Evolutionary conservation across 2,329 filamentous ascomycete species (phyloP), one percentile per base, ranked within the genome.

Genomic region (Colletotrichum theobromicola): DNA sequence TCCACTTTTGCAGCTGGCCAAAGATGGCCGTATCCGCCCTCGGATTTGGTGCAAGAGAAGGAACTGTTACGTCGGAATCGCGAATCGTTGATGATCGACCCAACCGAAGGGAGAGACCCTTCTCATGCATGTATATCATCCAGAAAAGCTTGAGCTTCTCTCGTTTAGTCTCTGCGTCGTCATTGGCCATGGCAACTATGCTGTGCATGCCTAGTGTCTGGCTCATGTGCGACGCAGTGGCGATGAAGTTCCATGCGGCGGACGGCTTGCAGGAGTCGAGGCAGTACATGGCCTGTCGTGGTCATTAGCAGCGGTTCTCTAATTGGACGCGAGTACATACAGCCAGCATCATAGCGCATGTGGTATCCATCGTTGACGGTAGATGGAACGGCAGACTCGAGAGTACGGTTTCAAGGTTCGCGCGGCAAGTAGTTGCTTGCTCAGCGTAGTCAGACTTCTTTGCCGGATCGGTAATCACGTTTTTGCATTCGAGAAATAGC

Each of bases 51-150:
- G 8, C 18, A 7, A 28, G 34, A 0, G 50, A 64, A 6, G 76
- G 73, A 5, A 80, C 26, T 0, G 80, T 80, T 24, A 82, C 77
- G 24, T 82, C 79, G 21, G 67, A 70, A 9, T 81, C 80, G 15
- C 80, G 77, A 16, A 82, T 77, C 1, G 75, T 78, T 0, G 79
- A 80, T 3, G 80, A 75, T 1, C 79, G 77, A 1, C 79, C 80
- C 4, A 82, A 71, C 9, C 79, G 78, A 10, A 82, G 71, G 0
- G 79, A 77, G 2, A 81, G 71, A 0, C 69, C 73, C 58, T 81
- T 81, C 18, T 82, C 80, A 2, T 72, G 70, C 7, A 74, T 62
- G 55, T 81, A 81, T 2, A 80, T 74, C 8, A 75, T 68, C 80
- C 80, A 81, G 53, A 82, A 82, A 1, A 81, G 66, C 9, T 70